A percentile compares a stretch with the other conserved stretches of the same genome.
Evolutionary conservation across 306 rosid species (phyloP).

Genomic region (Cicer cuneatum): DNA sequence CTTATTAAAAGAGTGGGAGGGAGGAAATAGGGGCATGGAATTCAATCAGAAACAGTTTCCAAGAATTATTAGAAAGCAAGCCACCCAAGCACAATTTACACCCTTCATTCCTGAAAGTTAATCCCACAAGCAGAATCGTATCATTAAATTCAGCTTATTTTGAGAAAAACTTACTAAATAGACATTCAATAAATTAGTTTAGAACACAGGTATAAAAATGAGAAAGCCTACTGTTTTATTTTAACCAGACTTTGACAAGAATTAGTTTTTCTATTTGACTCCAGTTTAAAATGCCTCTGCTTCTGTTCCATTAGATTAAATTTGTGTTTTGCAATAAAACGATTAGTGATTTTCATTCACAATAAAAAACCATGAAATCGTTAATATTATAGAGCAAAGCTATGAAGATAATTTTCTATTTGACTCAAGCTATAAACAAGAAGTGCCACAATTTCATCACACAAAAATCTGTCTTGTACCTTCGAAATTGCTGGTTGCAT

Average conservation of each 20-base stretch:
- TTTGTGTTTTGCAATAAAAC: slow-evolving; percentile 6
- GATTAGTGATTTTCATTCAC: slow-evolving; percentile 24
- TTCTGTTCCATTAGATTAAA: slow-evolving; percentile 28
- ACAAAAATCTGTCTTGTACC: slow-evolving; percentile 51
- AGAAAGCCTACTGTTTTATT: slow-evolving; percentile 4
- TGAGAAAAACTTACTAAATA: slow-evolving; percentile 20
- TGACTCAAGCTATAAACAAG: slow-evolving; percentile 30
- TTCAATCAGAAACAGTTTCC: slow-evolving; percentile 6
- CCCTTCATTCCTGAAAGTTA: slow-evolving; percentile 29
- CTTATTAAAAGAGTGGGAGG: not conserved
- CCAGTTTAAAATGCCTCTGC: slow-evolving; percentile 30
- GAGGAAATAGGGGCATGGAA: slow-evolving; percentile 10
- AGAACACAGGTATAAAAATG: slow-evolving; percentile 15
- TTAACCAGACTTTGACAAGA: not conserved
- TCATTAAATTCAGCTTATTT: slow-evolving; percentile 4
- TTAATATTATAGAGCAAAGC: slow-evolving; percentile 28
- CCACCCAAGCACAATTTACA: slow-evolving; percentile 21
- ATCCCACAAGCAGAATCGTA: slow-evolving; percentile 27
- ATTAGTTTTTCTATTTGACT: not conserved
- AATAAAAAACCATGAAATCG: slow-evolving; percentile 9
- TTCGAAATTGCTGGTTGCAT: slow-evolving; percentile 94
- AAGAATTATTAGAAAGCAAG: slow-evolving; percentile 16
- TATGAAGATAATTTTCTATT: slow-evolving; percentile 26
- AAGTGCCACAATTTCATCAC: slow-evolving; percentile 31
- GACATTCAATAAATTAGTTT: not conserved